Conservation (phyloP, 441 rosid genomes). For the Biscutella laevigata region DNA sequence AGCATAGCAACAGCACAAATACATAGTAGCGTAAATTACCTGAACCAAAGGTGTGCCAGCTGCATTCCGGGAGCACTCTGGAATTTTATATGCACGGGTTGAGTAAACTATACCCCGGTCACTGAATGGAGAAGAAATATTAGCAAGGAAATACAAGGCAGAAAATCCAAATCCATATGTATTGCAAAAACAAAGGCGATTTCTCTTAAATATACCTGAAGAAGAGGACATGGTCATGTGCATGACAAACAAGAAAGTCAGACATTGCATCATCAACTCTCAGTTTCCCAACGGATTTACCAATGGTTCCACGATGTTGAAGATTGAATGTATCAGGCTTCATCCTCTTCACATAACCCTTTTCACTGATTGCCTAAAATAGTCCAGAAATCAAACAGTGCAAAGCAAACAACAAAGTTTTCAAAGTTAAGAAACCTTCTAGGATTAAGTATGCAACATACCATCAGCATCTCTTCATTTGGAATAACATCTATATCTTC, state of each 20-base stretch:
- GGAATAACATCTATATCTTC: constrained; percentile 91
- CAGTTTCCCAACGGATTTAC: constrained; percentile 93
- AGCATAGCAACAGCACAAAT: constrained; percentile 9
- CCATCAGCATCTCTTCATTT: constrained; percentile 92
- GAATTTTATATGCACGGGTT: constrained; percentile 91
- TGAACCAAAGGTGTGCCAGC: constrained; percentile 93
- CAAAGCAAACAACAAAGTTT: background rate
- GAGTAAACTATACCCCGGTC: constrained; percentile 90
- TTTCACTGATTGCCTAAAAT: constrained; percentile 86
- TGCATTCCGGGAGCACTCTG: constrained; percentile 80
- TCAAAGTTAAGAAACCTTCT: background rate
- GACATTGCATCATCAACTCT: constrained; percentile 88
- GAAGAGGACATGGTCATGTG: constrained; percentile 86
- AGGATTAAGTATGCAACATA: constrained; percentile 26
- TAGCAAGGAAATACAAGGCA: background rate
- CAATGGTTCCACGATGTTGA: constrained; percentile 91
- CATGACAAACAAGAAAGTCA: constrained; percentile 80
- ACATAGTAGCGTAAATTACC: constrained; percentile 35
- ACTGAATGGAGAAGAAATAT: constrained; percentile 34
- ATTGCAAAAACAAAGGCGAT: background rate
- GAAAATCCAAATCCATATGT: background rate
- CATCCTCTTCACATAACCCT: constrained; percentile 95
- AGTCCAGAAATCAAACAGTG: constrained; percentile 7
- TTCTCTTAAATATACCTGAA: constrained; percentile 52
- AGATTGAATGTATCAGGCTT: constrained; percentile 83